Conservation (phyloP, 352 stramenopile genomes). For the Globisporangium emineosum region DNA sequence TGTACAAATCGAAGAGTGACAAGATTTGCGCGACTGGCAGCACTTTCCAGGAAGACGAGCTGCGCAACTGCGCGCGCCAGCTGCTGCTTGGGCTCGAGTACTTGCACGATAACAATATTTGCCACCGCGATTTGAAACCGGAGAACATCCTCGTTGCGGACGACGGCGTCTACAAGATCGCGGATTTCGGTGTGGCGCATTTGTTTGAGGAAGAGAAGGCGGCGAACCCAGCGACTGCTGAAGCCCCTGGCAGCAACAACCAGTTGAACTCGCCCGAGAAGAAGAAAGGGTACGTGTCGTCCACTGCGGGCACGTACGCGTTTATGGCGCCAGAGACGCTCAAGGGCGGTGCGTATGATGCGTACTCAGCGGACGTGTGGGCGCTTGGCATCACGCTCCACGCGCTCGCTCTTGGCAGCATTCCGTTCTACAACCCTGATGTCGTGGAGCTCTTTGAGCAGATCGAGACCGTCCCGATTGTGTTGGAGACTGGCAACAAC, state of each 20-base stretch:
- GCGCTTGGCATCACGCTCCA: constrained; percentile 84
- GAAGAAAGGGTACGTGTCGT: constrained; percentile 74
- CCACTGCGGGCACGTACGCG: constrained; percentile 80
- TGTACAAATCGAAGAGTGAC: constrained; percentile 44
- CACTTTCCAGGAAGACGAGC: constrained; percentile 47
- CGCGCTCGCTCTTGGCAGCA: constrained; percentile 69
- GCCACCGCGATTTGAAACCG: constrained; percentile 82
- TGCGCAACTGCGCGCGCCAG: constrained; percentile 65
- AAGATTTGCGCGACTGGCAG: constrained; percentile 17
- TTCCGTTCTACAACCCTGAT: constrained; percentile 83
- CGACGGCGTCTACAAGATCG: constrained; percentile 77
- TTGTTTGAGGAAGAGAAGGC: constrained; percentile 67
- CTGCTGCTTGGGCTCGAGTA: constrained; percentile 80
- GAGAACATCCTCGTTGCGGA: constrained; percentile 80
- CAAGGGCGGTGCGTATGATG: constrained; percentile 73
- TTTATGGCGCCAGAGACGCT: constrained; percentile 85
- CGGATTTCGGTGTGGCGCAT: constrained; percentile 82
- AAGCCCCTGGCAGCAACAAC: constrained; percentile 12
- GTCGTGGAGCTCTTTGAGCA: constrained; percentile 83
- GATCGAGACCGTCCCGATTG: constrained; percentile 62
- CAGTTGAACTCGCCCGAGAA: constrained; percentile 21
- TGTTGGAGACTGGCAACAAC: constrained; percentile 29
- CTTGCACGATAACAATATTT: constrained; percentile 84
- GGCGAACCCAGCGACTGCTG: neutral
- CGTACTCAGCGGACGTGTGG: constrained; percentile 86